Evolutionary conservation across 2,329 filamentous ascomycete genomes (phyloP).

Genomic region (Didymellaceae sp.): DNA sequence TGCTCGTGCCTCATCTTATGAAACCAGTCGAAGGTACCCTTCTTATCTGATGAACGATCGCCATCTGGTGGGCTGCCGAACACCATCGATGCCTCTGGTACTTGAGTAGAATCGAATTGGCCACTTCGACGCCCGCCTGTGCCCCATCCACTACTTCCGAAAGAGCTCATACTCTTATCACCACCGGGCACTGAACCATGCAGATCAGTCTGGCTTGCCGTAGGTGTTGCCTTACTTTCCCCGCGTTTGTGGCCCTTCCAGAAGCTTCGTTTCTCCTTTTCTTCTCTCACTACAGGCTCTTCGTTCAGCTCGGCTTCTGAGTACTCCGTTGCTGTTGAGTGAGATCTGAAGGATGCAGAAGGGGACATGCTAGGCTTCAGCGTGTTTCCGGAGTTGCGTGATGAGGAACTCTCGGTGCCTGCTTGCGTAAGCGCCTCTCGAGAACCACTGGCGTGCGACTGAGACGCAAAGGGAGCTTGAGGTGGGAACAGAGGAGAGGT

Average conservation of each 20-base stretch:
- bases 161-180: constrained; percentile 50
- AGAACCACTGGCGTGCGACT: constrained; percentile 34
- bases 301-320: constrained; percentile 80
- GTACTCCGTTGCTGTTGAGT: constrained; percentile 72
- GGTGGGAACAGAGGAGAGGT: constrained; percentile 45
- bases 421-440: constrained; percentile 30
- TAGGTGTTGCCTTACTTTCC: constrained; percentile 45
- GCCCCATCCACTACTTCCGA: constrained; percentile 42
- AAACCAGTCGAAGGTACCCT: constrained; percentile 68
- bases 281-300: constrained; percentile 52
- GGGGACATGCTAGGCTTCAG: constrained; percentile 75
- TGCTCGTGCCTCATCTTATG: constrained; percentile 69
- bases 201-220: constrained; percentile 45
- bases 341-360: constrained; percentile 76
- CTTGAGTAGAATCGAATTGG: constrained; percentile 41
- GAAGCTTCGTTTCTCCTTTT: constrained; percentile 67
- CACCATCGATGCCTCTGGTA: constrained; percentile 35
- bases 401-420: constrained; percentile 49
- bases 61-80: constrained; percentile 42
- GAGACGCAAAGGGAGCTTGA: constrained; percentile 37
- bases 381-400: constrained; percentile 56
- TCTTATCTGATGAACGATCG: constrained; percentile 59
- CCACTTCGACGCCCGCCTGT: constrained; percentile 40
- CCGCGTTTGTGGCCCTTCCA: constrained; percentile 68
- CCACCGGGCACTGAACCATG: constrained; percentile 46